phyloP scores from a whole-genome alignment of 495 filamentous ascomycete genomes.

The Penicillium coprophilum region DNA sequence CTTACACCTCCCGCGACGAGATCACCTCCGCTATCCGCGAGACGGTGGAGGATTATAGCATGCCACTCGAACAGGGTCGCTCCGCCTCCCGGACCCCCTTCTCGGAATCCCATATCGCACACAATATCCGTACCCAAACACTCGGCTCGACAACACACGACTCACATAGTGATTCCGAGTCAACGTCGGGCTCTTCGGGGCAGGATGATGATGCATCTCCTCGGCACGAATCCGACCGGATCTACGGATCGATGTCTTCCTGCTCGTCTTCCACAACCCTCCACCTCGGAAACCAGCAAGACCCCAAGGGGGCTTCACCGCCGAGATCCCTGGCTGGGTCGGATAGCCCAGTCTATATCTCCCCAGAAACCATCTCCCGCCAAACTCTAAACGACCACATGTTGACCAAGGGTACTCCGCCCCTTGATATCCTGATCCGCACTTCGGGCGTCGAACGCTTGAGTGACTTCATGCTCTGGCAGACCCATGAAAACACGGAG shows the following conservation, averaged over 20 bases:
- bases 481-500: constrained; percentile 87
- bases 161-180: constrained; percentile 39
- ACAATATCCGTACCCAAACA: constrained; percentile 68
- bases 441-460: constrained; percentile 90
- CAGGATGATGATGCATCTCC: constrained; percentile 35
- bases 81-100: constrained; percentile 53
- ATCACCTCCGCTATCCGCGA: constrained; percentile 88
- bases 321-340: constrained; percentile 21
- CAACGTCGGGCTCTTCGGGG: constrained; percentile 33
- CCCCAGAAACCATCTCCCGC: constrained; percentile 84
- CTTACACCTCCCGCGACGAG: constrained; percentile 93
- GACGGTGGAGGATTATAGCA: constrained; percentile 80
- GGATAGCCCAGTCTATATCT: constrained; percentile 38
- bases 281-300: constrained; percentile 36
- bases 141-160: constrained; percentile 43
- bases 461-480: constrained; percentile 99
- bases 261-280: constrained; percentile 56
- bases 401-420: constrained; percentile 80
- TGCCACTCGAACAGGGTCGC: constrained; percentile 51
- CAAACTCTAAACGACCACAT: constrained; percentile 76
- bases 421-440: constrained; percentile 83
- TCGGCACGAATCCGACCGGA: constrained; percentile 29
- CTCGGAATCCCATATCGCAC: constrained; percentile 80
- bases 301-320: constrained; percentile 30
- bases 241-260: constrained; percentile 58